A percentile compares a stretch with the other conserved stretches of the same genome.
phyloP scores from a whole-genome alignment of 306 rosid species.

The Aeschynomene evenia region DNA sequence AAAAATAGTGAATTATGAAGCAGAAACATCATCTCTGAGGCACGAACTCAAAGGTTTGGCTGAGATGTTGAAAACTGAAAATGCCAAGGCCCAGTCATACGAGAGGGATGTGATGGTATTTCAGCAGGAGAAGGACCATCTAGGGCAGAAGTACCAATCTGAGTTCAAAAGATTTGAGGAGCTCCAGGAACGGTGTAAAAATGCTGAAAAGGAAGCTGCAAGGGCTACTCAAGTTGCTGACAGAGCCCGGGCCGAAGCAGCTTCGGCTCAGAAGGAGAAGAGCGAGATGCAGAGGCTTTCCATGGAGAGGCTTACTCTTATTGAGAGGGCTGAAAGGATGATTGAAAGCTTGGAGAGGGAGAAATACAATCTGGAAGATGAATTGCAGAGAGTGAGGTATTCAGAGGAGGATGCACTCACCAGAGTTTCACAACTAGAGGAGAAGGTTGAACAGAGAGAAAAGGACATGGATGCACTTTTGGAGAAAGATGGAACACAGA shows the following conservation, averaged over 20 bases:
- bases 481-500: constrained; percentile 57
- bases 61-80: constrained; percentile 55
- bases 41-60: constrained; percentile 53
- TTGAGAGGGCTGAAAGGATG: constrained; percentile 72
- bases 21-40: constrained; percentile 54
- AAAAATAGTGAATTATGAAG: constrained; percentile 61
- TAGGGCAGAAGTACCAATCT: constrained; percentile 65
- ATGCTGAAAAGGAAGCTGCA: constrained; percentile 65
- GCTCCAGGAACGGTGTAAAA: constrained; percentile 62
- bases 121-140: constrained; percentile 67
- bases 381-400: constrained; percentile 43
- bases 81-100: constrained; percentile 56
- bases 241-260: constrained; percentile 68
- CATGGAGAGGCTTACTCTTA: constrained; percentile 62
- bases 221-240: constrained; percentile 74
- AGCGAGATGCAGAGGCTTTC: constrained; percentile 81
- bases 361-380: constrained; percentile 47
- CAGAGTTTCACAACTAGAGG: constrained; percentile 56
- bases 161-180: constrained; percentile 66
- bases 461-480: constrained; percentile 65
- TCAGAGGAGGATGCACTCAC: constrained; percentile 62
- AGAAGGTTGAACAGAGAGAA: constrained; percentile 71
- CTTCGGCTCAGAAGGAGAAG: constrained; percentile 61
- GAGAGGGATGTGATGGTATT: constrained; percentile 63
- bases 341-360: constrained; percentile 63